These are phyloP conservation scores for Suillus ampliporus DNA, from an alignment of 768 basidiomycete genomes.

Conservation along the genomic window DNA sequence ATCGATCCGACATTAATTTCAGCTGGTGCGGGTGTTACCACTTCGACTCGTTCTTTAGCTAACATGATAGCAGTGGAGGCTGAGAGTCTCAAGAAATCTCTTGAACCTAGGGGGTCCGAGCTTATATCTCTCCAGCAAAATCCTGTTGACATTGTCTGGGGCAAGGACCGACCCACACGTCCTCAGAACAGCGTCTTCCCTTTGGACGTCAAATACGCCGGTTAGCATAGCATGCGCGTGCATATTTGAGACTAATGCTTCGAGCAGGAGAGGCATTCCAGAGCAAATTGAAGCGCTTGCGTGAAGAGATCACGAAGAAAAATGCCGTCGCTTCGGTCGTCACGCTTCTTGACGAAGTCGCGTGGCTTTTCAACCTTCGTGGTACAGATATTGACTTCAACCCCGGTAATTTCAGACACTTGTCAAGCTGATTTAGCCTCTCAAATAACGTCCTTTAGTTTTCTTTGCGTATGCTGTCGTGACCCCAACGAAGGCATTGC, in stretches of 20 bases:
- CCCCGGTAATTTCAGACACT: slow-evolving; percentile 48
- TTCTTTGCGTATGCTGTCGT: slow-evolving; percentile 94
- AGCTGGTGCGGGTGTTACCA: slow-evolving; percentile 47
- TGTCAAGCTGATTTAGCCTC: slow-evolving; percentile 8
- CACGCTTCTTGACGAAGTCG: slow-evolving; percentile 92
- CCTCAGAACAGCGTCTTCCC: slow-evolving; percentile 71
- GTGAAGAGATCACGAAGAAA: slow-evolving; percentile 68
- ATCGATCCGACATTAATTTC: slow-evolving; percentile 82
- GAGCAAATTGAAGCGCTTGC: slow-evolving; percentile 70
- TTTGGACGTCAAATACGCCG: slow-evolving; percentile 78
- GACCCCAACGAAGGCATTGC: slow-evolving; percentile 55
- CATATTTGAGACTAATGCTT: not conserved
- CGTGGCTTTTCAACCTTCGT: slow-evolving; percentile 93
- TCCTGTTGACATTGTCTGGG: slow-evolving; percentile 83
- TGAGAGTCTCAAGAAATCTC: slow-evolving; percentile 59
- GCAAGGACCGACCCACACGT: slow-evolving; percentile 62
- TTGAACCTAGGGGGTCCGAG: slow-evolving; percentile 57
- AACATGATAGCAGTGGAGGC: slow-evolving; percentile 59
- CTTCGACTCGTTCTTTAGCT: slow-evolving; percentile 1
- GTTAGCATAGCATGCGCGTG: slow-evolving; percentile 35
- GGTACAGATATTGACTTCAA: slow-evolving; percentile 93
- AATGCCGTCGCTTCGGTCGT: slow-evolving; percentile 70
- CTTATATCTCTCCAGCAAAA: slow-evolving; percentile 74
- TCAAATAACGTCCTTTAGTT: slow-evolving; percentile 46
- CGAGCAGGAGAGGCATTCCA: slow-evolving; percentile 58